Evolutionary conservation across 1,284 basidiomycete species (phyloP).

Genomic region (Cutaneotrichosporon cavernicola): DNA sequence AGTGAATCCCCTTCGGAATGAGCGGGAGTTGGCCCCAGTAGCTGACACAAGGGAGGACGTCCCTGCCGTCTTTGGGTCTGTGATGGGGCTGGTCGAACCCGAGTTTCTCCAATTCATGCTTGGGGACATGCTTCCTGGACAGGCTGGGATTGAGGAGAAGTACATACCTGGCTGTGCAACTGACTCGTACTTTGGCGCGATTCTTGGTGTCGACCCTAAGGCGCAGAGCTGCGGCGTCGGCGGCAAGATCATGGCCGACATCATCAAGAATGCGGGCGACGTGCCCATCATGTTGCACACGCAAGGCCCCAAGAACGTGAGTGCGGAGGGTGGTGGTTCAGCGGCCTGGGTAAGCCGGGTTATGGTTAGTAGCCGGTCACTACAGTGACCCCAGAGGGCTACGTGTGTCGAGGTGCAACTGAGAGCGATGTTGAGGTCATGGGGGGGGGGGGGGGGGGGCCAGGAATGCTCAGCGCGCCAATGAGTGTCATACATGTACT

Average conservation of each 20-base stretch:
- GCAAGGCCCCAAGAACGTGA: constrained; percentile 11
- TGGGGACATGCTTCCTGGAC: constrained; percentile 59
- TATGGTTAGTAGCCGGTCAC: too few relatives aligned
- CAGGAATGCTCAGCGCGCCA: too few relatives aligned
- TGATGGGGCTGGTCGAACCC: background rate
- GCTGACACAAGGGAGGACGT: constrained; percentile 9
- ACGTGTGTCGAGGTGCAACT: too few relatives aligned
- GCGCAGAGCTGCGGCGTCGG: constrained; percentile 16
- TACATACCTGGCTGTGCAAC: constrained; percentile 33
- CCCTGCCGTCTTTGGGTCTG: background rate
- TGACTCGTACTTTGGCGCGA: constrained; percentile 13
- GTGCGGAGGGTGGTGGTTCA: background rate
- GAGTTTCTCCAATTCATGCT: constrained; percentile 57
- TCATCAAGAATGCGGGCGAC: constrained; percentile 3
- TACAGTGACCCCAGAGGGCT: too few relatives aligned
- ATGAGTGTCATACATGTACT: too few relatives aligned
- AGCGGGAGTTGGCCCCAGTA: background rate
- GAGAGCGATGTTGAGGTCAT: background rate
- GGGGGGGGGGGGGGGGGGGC: too few relatives aligned
- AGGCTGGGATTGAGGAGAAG: constrained; percentile 54
- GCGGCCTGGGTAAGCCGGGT: too few relatives aligned
- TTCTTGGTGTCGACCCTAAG: constrained; percentile 14
- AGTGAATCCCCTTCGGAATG: constrained; percentile 4
- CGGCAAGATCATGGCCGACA: constrained; percentile 6
- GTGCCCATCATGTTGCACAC: constrained; percentile 11